phyloP scores from a whole-genome alignment of 148 eudicot species.

The Vaccinium corymbosum region DNA sequence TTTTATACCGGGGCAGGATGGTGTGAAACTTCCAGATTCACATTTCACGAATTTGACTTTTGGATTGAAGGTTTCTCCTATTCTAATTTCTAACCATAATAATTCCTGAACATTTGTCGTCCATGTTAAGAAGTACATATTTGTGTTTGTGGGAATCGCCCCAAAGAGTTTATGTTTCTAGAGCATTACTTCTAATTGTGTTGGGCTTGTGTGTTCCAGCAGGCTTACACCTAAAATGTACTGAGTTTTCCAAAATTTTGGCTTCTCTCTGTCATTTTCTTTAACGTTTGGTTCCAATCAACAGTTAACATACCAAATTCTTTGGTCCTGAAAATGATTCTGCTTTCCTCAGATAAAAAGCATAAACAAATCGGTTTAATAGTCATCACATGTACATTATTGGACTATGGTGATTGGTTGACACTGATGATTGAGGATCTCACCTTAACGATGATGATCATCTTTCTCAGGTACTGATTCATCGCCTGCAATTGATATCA shows the following conservation, averaged over 20 bases:
- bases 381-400: neutral
- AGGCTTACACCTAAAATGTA: neutral
- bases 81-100: neutral
- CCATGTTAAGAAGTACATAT: neutral
- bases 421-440: neutral
- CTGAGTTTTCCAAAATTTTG: neutral
- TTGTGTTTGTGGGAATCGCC: neutral
- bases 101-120: neutral
- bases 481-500: slow-evolving; percentile 46
- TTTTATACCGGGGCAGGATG: neutral
- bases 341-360: neutral
- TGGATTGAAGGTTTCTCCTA: neutral
- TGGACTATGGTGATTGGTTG: neutral
- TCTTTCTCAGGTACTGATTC: slow-evolving; percentile 53
- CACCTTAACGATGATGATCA: too few species aligned
- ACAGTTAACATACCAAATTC: neutral
- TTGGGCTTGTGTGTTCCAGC: neutral
- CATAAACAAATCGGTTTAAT: neutral
- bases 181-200: neutral
- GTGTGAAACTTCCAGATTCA: neutral
- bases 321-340: neutral
- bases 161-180: neutral
- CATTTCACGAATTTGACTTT: neutral
- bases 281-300: neutral
- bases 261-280: neutral